Evolutionary conservation across 345 rosid genomes (phyloP).

Genomic region (Citrus australasica): DNA sequence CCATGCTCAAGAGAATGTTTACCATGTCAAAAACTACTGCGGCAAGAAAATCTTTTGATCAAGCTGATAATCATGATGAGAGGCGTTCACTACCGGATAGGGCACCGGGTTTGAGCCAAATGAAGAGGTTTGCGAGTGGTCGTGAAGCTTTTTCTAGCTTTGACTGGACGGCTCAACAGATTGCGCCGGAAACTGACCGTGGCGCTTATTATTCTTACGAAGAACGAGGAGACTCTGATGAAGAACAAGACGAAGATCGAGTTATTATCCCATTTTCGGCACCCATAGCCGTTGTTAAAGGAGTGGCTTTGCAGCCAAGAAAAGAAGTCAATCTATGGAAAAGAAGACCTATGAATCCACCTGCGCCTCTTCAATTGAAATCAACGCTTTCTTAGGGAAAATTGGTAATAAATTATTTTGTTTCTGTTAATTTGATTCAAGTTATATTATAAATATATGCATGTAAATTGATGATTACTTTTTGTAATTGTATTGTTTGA

Average conservation of each 20-base stretch:
- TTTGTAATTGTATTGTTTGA: background rate
- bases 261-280: constrained; percentile 69
- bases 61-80: background rate
- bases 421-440: background rate
- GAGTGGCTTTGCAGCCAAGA: constrained; percentile 40
- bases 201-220: constrained; percentile 53
- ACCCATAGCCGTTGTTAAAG: constrained; percentile 44
- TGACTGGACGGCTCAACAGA: constrained; percentile 62
- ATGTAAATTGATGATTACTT: background rate
- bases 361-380: constrained; percentile 60
- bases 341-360: constrained; percentile 81
- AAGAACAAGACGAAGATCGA: constrained; percentile 29
- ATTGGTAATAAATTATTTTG: background rate
- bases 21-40: constrained; percentile 8
- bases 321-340: constrained; percentile 86
- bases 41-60: constrained; percentile 19
- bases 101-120: constrained; percentile 65
- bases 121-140: constrained; percentile 78
- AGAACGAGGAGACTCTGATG: constrained; percentile 29
- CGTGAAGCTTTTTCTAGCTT: constrained; percentile 51
- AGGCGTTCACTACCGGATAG: constrained; percentile 14
- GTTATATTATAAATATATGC: too few relatives aligned
- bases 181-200: constrained; percentile 37
- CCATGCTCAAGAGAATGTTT: constrained; percentile 46
- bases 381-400: constrained; percentile 7